Conservation (phyloP, 192 early-diverging fungal genomes). For the Pilaira anomala region DNA sequence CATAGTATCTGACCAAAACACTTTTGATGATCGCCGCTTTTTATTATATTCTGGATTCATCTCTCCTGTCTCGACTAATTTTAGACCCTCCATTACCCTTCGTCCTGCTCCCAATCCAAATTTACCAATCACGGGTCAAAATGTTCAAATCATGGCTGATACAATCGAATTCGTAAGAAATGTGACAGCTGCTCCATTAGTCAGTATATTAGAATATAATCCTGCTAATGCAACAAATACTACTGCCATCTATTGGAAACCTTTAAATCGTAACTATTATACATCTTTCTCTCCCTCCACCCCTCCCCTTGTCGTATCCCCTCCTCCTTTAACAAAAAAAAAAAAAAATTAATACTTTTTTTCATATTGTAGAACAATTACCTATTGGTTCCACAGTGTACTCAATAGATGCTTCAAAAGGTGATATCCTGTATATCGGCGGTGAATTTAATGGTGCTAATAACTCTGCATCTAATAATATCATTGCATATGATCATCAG, state of each 20-base stretch:
- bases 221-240: constrained; percentile 5
- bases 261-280: constrained; percentile 24
- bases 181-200: constrained; percentile 12
- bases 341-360: not conserved
- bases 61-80: not conserved
- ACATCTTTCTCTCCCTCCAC: too few relatives aligned
- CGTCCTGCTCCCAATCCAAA: constrained; percentile 19
- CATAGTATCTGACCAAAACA: constrained; percentile 27
- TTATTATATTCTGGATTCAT: constrained; percentile 28
- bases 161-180: constrained; percentile 27
- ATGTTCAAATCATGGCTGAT: constrained; percentile 25
- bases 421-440: constrained; percentile 43
- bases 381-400: constrained; percentile 51
- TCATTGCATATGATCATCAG: constrained; percentile 53
- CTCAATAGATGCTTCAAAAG: constrained; percentile 37
- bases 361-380: constrained; percentile 38
- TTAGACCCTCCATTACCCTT: constrained; percentile 22
- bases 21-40: constrained; percentile 10
- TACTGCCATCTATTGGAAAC: constrained; percentile 17
- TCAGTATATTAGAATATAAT: constrained; percentile 34
- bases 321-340: not conserved
- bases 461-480: constrained; percentile 40
- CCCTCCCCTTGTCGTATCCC: too few relatives aligned
- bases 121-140: not conserved
- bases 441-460: constrained; percentile 48